These are phyloP conservation scores for Stephania yunnanensis DNA, from an alignment of 164 flowering plant species.

Conservation along the genomic window DNA sequence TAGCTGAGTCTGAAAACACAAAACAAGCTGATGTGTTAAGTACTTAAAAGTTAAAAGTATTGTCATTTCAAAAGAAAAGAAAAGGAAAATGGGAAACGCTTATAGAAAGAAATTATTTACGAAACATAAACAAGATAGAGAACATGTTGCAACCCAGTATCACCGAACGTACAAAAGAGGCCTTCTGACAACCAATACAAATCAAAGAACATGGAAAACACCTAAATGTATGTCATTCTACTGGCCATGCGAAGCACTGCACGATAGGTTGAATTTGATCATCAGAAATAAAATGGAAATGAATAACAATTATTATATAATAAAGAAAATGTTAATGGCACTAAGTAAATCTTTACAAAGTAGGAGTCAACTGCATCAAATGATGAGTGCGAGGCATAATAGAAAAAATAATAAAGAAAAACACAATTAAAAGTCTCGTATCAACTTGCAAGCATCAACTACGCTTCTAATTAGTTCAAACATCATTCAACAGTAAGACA, in stretches of 20 bases:
- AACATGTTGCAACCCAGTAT: neutral
- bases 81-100: neutral
- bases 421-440: neutral
- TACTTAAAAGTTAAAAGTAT: neutral
- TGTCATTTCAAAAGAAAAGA: neutral
- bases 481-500: neutral
- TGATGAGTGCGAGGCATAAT: neutral
- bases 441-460: neutral
- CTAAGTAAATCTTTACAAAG: neutral
- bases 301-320: neutral
- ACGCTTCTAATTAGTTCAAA: neutral
- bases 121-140: neutral
- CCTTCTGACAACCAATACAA: neutral
- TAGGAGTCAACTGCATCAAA: neutral
- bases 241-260: neutral
- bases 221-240: neutral
- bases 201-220: neutral
- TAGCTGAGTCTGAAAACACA: neutral
- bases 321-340: neutral
- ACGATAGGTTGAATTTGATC: neutral
- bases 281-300: neutral
- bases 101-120: neutral
- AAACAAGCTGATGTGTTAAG: neutral
- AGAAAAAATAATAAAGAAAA: neutral
- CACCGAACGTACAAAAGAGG: neutral